A percentile compares a stretch with the other conserved stretches of the same genome.
These are phyloP conservation scores for Beta vulgaris DNA, from an alignment of 148 eudicot genomes.

Conservation along the genomic window DNA sequence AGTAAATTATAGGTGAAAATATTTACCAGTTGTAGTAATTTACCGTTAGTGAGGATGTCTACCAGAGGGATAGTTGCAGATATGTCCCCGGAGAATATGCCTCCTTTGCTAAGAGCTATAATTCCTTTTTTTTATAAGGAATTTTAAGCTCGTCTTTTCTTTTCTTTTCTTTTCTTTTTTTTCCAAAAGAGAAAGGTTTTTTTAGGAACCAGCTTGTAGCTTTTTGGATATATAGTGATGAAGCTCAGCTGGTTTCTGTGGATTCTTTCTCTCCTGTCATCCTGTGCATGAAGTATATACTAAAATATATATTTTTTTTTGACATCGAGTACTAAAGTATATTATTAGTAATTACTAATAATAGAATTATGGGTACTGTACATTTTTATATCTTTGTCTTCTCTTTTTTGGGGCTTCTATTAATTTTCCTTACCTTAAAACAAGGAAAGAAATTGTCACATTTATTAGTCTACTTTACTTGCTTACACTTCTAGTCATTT, in stretches of 20 bases:
- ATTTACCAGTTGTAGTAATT: too few relatives aligned
- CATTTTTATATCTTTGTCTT: neutral
- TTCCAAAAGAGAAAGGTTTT: conserved; percentile 21
- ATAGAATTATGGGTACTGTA: neutral
- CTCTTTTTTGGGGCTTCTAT: too few relatives aligned
- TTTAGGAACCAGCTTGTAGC: conserved; percentile 60
- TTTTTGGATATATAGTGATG: conserved; percentile 39
- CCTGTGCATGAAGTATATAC: conserved; percentile 16
- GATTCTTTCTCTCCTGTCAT: conserved; percentile 37
- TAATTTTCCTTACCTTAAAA: too few relatives aligned
- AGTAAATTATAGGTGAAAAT: too few relatives aligned
- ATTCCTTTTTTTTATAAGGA: conserved; percentile 14
- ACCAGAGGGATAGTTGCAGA: conserved; percentile 65
- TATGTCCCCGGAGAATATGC: conserved; percentile 74
- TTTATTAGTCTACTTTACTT: too few relatives aligned
- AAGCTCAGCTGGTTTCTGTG: conserved; percentile 84
- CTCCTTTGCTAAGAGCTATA: neutral
- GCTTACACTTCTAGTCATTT: too few relatives aligned
- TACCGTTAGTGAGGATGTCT: conserved; percentile 32
- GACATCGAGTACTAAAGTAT: neutral
- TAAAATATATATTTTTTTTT: too few relatives aligned
- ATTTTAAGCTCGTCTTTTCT: neutral
- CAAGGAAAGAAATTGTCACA: too few relatives aligned
- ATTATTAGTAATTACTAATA: neutral
- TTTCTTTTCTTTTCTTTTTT: neutral